Evolutionary conservation across 768 basidiomycete species (phyloP), one percentile per base, ranked within the genome.

Genomic region (Lactarius psammicola): DNA sequence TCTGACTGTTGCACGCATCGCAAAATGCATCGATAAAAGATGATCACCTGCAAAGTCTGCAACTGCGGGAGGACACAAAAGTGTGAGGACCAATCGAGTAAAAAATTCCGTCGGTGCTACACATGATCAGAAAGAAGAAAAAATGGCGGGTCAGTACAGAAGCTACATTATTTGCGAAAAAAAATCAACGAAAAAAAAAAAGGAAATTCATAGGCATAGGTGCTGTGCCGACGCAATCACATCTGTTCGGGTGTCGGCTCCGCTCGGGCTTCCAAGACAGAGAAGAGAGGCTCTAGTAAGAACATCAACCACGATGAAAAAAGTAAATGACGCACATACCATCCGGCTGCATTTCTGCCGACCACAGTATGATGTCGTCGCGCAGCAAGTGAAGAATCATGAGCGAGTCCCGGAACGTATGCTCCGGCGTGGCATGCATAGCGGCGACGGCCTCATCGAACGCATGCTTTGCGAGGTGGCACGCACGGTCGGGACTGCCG

Each of bases 331-430:
- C 20, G 30, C 3, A 65, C 62, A 68, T 69, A 77, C 79, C 76
- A 74, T 77, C 74, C 72, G 79, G 76, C n/a, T 60, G 23, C 76
- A 93, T 87, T 77, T 94, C 91, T 36, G 82, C 84, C 44, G 88
- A 88, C 92, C 94, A 95, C 62, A 95, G 80, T 67, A 93, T 84
- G 49, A 95, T 76, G 79, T 95, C 94, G 75, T 95, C 92, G 72
- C 87, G 82, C 73, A 95, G 78, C 57, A 94, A 80, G 74, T 94
- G 92, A 59, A 90, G 75, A 71, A 93, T 93, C 77, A 91, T 86
- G 76, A 94, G 81, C 60, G 93, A 90, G 77, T 94, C 92, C 74
- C 84, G 84, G 77, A 84, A 80, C 59, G 77, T 80, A 71, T 84
- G 81, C 74, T 83, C 81, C 38, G 79, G 78, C 38, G 64, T 56